Evolutionary conservation across 2,329 filamentous ascomycete genomes (phyloP), one percentile per base, ranked within the genome.

Genomic region (Neobulgaria alba): DNA sequence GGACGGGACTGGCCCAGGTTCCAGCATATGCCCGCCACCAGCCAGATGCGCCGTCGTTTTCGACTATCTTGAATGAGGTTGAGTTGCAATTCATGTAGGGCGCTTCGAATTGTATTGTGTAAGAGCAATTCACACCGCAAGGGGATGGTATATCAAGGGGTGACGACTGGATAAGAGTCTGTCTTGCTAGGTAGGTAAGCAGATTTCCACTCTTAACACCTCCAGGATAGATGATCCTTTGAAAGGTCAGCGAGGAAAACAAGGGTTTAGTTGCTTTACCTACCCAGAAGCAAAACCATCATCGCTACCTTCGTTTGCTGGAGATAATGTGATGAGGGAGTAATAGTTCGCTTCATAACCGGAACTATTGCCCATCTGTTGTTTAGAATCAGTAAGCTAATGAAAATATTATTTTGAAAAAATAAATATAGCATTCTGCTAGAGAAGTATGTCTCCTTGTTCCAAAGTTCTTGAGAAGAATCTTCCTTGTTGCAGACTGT

Each of bases 331-430:
- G 10, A 33, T 36, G 10, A 54, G 18, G 12, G 48, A 46, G 21
- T 41, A 49, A 9, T 33, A 9, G 10, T 42, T 38, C 9, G 48
- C 48, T 10, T 45, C 49, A 1, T 36, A 12, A 1, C 48, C 49
- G 18, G 45, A 51, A 10, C 42, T 43, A 31, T 51, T 53, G 10
- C 52, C 50, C 47, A 56, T 54, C 48, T 54, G 36, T 29, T 14
- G 26, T n/a, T n/a, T 21, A n/a, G 16, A 7, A 29, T 39, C 17
- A 39, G 36, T 31, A 5, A 31, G 12, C 12, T 14, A 31, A 31
- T 31, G 4, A 19, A 14, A 12, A 7, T 39, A 3, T 21, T 10
- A 3, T 5, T n/a, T 16, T 32, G 3, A n/a, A n/a, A n/a, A n/a
- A n/a, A n/a, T n/a, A n/a, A n/a, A n/a, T n/a, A n/a, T n/a, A n/a